These are phyloP conservation scores for Alternaria panax DNA, from an alignment of 2,329 filamentous ascomycete genomes.

Conservation along the genomic window DNA sequence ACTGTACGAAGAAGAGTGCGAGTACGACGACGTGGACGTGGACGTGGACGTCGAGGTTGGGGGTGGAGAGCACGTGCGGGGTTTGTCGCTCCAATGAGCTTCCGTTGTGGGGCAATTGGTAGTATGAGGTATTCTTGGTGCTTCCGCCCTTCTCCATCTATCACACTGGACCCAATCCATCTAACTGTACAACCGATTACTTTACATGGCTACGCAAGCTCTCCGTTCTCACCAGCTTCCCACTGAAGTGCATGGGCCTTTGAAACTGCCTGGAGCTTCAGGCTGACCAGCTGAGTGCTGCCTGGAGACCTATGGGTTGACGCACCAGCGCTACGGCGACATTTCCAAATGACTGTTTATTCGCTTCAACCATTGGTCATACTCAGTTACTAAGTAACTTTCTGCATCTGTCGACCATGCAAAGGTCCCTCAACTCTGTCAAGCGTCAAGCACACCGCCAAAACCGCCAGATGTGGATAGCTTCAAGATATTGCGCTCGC, in stretches of 20 bases:
- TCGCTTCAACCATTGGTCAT: constrained; percentile 1
- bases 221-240: neutral
- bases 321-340: constrained; percentile 7
- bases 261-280: constrained; percentile 8
- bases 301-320: constrained; percentile 17
- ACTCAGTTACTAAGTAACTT: constrained; percentile 14
- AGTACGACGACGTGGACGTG: neutral
- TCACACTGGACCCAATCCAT: neutral
- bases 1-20: constrained; percentile 1
- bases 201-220: neutral
- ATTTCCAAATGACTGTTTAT: constrained; percentile 2
- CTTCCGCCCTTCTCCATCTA: constrained; percentile 5
- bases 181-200: neutral
- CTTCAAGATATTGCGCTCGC: neutral
- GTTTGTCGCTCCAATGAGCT: neutral
- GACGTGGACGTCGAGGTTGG: neutral
- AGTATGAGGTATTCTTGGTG: neutral
- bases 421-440: constrained; percentile 3
- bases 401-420: constrained; percentile 7
- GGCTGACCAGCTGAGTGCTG: constrained; percentile 40
- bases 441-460: constrained; percentile 14
- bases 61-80: neutral
- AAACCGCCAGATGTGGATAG: neutral
- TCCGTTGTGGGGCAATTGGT: constrained; percentile 1
- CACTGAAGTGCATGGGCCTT: constrained; percentile 14